phyloP scores from a whole-genome alignment of 2,329 filamentous ascomycete species.

The Cytospora chrysosperma region DNA sequence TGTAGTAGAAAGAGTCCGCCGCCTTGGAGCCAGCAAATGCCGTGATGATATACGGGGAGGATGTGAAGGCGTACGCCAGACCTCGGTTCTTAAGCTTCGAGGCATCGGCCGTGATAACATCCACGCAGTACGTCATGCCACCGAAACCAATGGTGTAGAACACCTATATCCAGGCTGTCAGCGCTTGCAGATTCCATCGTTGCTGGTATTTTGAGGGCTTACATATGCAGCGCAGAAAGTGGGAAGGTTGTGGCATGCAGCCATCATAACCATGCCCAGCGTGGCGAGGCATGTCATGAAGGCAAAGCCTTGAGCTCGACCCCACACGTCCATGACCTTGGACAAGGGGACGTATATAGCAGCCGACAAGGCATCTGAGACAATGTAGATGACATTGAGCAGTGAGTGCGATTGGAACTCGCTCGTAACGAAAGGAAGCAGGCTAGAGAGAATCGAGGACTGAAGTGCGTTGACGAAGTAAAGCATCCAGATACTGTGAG shows the following conservation, averaged over 20 bases:
- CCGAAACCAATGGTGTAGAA: slow-evolving; percentile 61
- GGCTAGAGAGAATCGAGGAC: slow-evolving; percentile 40
- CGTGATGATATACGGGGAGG: slow-evolving; percentile 62
- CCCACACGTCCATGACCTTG: slow-evolving; percentile 50
- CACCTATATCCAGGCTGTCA: slow-evolving; percentile 42
- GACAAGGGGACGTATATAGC: slow-evolving; percentile 54
- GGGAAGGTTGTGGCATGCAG: slow-evolving; percentile 51
- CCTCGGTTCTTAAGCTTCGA: slow-evolving; percentile 63
- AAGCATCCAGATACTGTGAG: slow-evolving; percentile 46
- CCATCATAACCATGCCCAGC: slow-evolving; percentile 58
- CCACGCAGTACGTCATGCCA: slow-evolving; percentile 58
- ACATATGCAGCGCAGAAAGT: slow-evolving; percentile 46
- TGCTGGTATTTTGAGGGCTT: neutral
- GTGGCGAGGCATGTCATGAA: slow-evolving; percentile 43
- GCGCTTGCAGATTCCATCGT: neutral
- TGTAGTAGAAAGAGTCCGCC: slow-evolving; percentile 48
- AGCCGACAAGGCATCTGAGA: slow-evolving; percentile 53
- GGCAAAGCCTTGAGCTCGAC: slow-evolving; percentile 45
- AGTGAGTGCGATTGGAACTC: slow-evolving; percentile 53
- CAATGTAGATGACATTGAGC: slow-evolving; percentile 51
- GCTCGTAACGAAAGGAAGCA: slow-evolving; percentile 49
- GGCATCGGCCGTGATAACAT: slow-evolving; percentile 64
- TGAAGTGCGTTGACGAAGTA: slow-evolving; percentile 52
- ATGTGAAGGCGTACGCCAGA: slow-evolving; percentile 60
- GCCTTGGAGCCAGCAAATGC: slow-evolving; percentile 60